A percentile compares a stretch with the other conserved stretches of the same genome.
phyloP scores from a whole-genome alignment of 108 stramenopile genomes.

The Skeletonema tropicum region DNA sequence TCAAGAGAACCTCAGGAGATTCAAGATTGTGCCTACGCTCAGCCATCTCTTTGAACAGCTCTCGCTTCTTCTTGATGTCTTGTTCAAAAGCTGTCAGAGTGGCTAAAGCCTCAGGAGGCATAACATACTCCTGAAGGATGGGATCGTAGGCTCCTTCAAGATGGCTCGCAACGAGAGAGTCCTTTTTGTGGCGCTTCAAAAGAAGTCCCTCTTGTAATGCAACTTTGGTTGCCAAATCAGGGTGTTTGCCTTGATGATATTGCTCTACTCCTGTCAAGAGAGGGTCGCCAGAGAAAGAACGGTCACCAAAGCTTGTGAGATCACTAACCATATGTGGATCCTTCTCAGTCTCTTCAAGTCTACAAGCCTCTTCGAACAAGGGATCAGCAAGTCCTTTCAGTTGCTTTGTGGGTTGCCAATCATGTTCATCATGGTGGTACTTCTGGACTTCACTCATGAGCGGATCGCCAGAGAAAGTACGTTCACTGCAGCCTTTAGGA shows the following conservation, averaged over 20 bases:
- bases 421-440: conserved; percentile 23
- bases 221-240: neutral
- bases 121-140: conserved; percentile 22
- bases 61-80: conserved; percentile 16
- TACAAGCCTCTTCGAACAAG: conserved; percentile 9
- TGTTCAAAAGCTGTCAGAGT: conserved; percentile 17
- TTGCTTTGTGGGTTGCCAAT: conserved; percentile 7
- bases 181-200: conserved; percentile 19
- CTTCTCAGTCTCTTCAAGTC: neutral
- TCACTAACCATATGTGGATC: neutral
- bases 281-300: conserved; percentile 20
- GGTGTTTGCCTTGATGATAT: conserved; percentile 21
- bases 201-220: conserved; percentile 11
- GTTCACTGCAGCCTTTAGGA: conserved; percentile 5
- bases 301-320: conserved; percentile 7
- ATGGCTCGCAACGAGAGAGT: conserved; percentile 10
- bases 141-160: conserved; percentile 20
- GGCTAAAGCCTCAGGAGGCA: conserved; percentile 8
- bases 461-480: conserved; percentile 18
- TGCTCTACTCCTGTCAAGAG: conserved; percentile 23
- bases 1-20: neutral
- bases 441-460: conserved; percentile 18
- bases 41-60: conserved; percentile 32
- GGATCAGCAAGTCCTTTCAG: conserved; percentile 32
- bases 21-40: neutral